These are phyloP conservation scores for Fennellomyces sp. DNA, from an alignment of 371 early-diverging fungal genomes.

Conservation along the genomic window DNA sequence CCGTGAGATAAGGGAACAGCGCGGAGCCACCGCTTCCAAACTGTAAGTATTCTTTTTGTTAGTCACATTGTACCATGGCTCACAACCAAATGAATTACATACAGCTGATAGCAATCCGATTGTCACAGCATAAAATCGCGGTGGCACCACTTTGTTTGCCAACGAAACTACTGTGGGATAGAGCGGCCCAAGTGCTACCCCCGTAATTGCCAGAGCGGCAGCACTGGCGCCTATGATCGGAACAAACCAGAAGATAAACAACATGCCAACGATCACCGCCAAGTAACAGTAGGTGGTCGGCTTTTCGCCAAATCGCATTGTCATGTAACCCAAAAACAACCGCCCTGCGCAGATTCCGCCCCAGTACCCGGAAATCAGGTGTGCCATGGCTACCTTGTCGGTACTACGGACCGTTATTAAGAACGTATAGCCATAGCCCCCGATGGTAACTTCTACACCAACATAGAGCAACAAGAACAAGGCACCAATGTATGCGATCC, in stretches of 20 bases:
- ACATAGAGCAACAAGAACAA: constrained; percentile 27
- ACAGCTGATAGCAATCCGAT: constrained; percentile 25
- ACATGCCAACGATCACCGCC: constrained; percentile 10
- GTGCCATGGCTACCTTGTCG: constrained; percentile 23
- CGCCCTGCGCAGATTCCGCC: constrained; percentile 25
- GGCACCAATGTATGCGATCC: constrained; percentile 20
- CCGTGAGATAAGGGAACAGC: constrained; percentile 26
- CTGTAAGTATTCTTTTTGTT: neutral
- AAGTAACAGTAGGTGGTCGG: constrained; percentile 21
- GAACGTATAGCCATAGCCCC: constrained; percentile 28
- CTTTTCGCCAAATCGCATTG: constrained; percentile 27
- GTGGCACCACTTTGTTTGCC: constrained; percentile 17
- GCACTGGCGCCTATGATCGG: constrained; percentile 16
- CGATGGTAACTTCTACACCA: constrained; percentile 30
- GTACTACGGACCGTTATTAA: constrained; percentile 22
- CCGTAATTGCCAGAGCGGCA: constrained; percentile 13
- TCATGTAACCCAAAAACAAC: constrained; percentile 23
- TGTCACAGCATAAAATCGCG: constrained; percentile 17
- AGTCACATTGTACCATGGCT: neutral
- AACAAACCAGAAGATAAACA: constrained; percentile 21
- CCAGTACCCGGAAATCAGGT: constrained; percentile 32
- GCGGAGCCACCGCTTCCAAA: constrained; percentile 29
- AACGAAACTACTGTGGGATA: constrained; percentile 28
- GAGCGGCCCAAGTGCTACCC: constrained; percentile 23
- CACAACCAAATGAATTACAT: neutral